These are phyloP conservation scores for Lepidium aucheri DNA, from an alignment of 345 rosid genomes.

Conservation along the genomic window DNA sequence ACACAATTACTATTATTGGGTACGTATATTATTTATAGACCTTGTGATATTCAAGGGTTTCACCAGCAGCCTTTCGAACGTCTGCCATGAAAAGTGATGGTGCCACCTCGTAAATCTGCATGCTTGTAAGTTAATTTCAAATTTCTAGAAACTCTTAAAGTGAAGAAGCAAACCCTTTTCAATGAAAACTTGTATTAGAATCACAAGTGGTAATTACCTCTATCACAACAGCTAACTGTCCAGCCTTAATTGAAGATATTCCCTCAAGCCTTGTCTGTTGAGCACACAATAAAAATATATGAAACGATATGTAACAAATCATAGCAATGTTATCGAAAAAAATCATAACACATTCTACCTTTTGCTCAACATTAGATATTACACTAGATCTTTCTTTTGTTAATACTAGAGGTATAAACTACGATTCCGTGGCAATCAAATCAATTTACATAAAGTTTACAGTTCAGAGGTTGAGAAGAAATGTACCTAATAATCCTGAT, in stretches of 20 bases:
- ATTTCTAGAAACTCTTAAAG: not conserved
- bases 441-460: not conserved
- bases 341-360: not conserved
- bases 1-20: not conserved
- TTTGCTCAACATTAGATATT: not conserved
- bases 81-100: constrained; percentile 91
- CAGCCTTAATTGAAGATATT: constrained; percentile 40
- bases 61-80: constrained; percentile 84
- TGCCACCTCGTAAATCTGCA: constrained; percentile 81
- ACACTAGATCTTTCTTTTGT: not conserved
- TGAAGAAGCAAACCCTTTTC: not conserved
- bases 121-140: not conserved
- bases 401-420: not conserved
- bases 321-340: not conserved
- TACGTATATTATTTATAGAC: constrained; percentile 21
- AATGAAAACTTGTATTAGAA: not conserved
- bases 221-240: constrained; percentile 67
- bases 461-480: not conserved
- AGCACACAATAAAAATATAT: not conserved
- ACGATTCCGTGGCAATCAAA: not conserved
- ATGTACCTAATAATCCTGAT: not conserved
- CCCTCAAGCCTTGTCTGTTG: constrained; percentile 73
- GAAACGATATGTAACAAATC: not conserved
- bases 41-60: constrained; percentile 88
- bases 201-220: constrained; percentile 39